Base-by-base conservation (phyloP, 495 filamentous ascomycete species). In the Neurospora pannonica region DNA sequence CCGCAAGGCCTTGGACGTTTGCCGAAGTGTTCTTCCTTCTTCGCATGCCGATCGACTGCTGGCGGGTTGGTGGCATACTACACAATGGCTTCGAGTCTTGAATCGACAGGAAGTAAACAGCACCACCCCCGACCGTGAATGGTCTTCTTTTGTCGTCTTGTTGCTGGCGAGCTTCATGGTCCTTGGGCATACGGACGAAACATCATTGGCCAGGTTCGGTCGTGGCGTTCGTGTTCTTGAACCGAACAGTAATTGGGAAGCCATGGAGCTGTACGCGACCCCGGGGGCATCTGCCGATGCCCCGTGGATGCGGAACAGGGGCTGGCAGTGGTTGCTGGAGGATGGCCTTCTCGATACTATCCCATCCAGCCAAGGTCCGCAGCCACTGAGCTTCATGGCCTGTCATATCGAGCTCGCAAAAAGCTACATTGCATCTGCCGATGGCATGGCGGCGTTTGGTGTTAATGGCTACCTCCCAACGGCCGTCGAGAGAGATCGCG, bases 301-400 rank as follows among this genome's bases (percentile, higher is more conserved):
- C 0, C 79, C 87, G 17, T 96, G 93, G 92, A 88, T 91, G 82
- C 86, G 86, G 48, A 88, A 83, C 71, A 83, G 87, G 75, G 88
- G 88, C 5, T 97, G 94, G 94, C 83, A 87, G 31, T 96, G 93
- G 93, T 85, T 92, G 72, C 83, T 89, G 60, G 89, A 92, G 74
- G 84, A 89, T 48, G 85, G 86, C 13, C 78, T 78, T 28, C 69
- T 75, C 4, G 78, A 80, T n/a, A 21, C 75, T 4, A 72, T 71
- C 9, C 48, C 74, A 8, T 17, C 31, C 19, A 24, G 13, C 21
- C 34, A 42, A 39, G 40, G 3, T 5, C 8, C 72, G 4, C 21
- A 77, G 75, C 60, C 81, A 73, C 31, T 74, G 54, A 69, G 82
- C 76, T 81, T 90, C 80, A 71, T 90, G 78, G 76, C 86, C 60